Base-by-base conservation (phyloP, 2,329 filamentous ascomycete species). In the Phyllosticta ampelicida region DNA sequence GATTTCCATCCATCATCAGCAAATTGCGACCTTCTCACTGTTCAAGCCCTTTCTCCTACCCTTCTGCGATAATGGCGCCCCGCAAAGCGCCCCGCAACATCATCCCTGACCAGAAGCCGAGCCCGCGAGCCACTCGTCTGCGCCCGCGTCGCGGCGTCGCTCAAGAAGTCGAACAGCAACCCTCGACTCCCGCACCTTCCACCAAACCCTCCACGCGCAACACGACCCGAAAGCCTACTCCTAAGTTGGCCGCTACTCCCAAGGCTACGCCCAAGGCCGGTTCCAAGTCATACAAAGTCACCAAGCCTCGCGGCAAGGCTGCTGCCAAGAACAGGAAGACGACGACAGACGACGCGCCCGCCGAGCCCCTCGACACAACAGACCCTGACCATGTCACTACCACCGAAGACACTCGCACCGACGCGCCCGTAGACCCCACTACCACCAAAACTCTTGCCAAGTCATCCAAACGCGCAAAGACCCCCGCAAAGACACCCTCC, bases 71-170 rank as follows among this genome's bases (percentile, higher is more conserved):
- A 3, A 58, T 58, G 56, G 56, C 56, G 48, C 56, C 51, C 19
- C 44, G 51, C 9, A 51, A 51, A 51, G 56, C 56, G 48, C 56
- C 51, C 19, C 44, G 51, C 9, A 51, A 51, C 49, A 51, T 28
- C 8, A 30, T n/a, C n/a, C 51, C 3, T 26, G 51, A 16, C 52
- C 30, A 23, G 29, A 51, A 16, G 49, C 51, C 3, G 21, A 54
- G 44, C 56, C 51, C 23, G 56, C 18, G 18, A 20, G 29, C n/a
- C 16, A 53, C 50, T 8, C 29, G 55, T 51, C n/a, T 20, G 28
- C 19, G 26, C 48, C 9, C 54, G 29, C 9, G 30, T 51, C 19
- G 30, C 28, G 50, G 29, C 55, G 9, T 9, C 50, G 5, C 20
- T 16, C 48, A 29, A 51, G 28, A 58, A 52, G 19, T 29, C 48